These are phyloP conservation scores for Penstemon eatonii DNA, from an alignment of 257 asterid genomes.

Conservation along the genomic window DNA sequence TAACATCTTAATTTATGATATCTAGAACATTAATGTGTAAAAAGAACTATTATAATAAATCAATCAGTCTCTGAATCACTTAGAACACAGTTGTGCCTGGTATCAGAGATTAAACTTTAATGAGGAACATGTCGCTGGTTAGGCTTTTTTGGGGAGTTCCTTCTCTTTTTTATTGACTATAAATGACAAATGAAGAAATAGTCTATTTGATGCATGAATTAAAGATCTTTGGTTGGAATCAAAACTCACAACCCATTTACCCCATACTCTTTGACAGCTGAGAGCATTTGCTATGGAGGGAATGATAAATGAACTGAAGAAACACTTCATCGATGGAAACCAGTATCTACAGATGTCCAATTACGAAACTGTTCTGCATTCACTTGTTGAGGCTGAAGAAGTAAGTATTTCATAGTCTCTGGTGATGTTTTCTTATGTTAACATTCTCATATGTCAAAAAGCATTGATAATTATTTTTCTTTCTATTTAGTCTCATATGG, in stretches of 20 bases:
- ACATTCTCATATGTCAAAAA: conserved; percentile 15
- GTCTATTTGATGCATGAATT: conserved; percentile 15
- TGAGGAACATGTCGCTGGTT: background rate
- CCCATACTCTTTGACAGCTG: conserved; percentile 51
- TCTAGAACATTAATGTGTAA: background rate
- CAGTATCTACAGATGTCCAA: conserved; percentile 43
- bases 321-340: conserved; percentile 35
- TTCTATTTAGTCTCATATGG: conserved; percentile 50
- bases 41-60: background rate
- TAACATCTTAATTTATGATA: background rate
- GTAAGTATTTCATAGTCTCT: conserved; percentile 42
- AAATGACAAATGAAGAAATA: background rate
- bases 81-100: background rate
- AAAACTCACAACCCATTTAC: conserved; percentile 26
- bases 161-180: background rate
- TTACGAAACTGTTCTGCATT: conserved; percentile 66
- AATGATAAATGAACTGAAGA: conserved; percentile 60
- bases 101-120: conserved; percentile 6
- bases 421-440: conserved; percentile 26
- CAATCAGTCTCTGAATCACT: background rate
- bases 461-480: conserved; percentile 16
- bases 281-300: conserved; percentile 83
- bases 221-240: conserved; percentile 9
- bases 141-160: background rate
- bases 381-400: conserved; percentile 75